phyloP scores from a whole-genome alignment of 2,329 filamentous ascomycete species.

The Alternaria triticimaculans region DNA sequence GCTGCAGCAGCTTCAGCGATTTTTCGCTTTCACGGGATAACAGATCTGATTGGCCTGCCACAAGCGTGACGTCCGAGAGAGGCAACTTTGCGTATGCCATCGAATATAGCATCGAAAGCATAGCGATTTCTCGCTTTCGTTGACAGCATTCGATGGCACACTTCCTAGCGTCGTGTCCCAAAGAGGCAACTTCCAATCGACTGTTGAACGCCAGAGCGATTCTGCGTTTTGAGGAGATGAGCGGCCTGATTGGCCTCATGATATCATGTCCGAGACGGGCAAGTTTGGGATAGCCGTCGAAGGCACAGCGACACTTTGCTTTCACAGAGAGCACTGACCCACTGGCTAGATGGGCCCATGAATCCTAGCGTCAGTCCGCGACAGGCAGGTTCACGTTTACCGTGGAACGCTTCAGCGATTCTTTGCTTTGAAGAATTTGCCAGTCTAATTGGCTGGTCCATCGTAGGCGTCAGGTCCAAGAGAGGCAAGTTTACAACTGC shows the following conservation, averaged over 20 bases:
- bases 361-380: too few species aligned
- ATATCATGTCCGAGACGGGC: not conserved
- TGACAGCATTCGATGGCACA: too few species aligned
- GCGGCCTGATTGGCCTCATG: too few species aligned
- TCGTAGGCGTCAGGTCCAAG: not conserved
- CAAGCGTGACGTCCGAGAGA: not conserved
- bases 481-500: not conserved
- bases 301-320: not conserved
- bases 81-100: not conserved
- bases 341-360: too few species aligned
- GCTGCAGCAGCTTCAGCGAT: not conserved
- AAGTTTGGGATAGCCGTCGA: not conserved
- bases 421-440: not conserved
- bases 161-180: too few species aligned
- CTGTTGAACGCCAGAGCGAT: not conserved
- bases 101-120: too few species aligned
- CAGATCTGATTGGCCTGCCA: not conserved
- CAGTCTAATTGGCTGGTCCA: not conserved
- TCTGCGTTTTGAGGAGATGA: not conserved
- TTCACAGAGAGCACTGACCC: too few species aligned
- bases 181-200: too few species aligned
- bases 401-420: not conserved
- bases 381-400: not conserved
- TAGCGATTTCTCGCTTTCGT: too few species aligned
- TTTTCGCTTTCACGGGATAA: not conserved